Conservation (phyloP, 2,329 filamentous ascomycete species). For the Alternaria longipes region DNA sequence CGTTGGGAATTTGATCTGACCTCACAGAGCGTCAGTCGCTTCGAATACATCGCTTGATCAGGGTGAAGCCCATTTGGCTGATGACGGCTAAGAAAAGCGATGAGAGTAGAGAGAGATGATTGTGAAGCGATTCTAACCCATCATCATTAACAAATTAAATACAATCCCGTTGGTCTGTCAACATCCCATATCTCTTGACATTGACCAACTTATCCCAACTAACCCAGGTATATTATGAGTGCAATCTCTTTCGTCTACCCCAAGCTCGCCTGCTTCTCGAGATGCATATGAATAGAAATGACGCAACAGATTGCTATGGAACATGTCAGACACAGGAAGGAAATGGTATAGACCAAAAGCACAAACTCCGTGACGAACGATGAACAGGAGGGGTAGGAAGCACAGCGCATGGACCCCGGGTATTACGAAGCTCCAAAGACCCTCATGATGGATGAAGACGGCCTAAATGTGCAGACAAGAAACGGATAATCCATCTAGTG, state of each 20-base stretch:
- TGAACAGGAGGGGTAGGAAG: slow-evolving; percentile 36
- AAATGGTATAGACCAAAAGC: slow-evolving; percentile 50
- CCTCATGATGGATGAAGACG: slow-evolving; percentile 9
- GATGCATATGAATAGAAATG: slow-evolving; percentile 25
- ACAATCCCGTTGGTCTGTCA: slow-evolving; percentile 21
- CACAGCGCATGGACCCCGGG: slow-evolving; percentile 30
- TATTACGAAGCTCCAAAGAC: slow-evolving; percentile 34
- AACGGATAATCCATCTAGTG: slow-evolving; percentile 26
- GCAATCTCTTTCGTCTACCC: slow-evolving; percentile 16
- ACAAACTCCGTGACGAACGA: slow-evolving; percentile 39
- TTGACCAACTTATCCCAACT: slow-evolving; percentile 7
- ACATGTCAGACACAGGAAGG: slow-evolving; percentile 31
- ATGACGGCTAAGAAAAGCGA: neutral
- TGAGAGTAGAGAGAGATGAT: neutral
- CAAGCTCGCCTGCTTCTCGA: slow-evolving; percentile 5
- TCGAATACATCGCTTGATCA: neutral
- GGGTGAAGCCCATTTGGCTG: neutral
- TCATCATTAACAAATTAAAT: slow-evolving; percentile 46
- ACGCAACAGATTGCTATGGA: slow-evolving; percentile 31
- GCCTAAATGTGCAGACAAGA: slow-evolving; percentile 23
- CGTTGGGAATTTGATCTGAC: neutral
- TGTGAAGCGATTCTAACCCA: slow-evolving; percentile 22
- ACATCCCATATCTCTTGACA: slow-evolving; percentile 12
- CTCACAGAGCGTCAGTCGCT: neutral
- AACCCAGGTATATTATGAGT: slow-evolving; percentile 18